Conservation (phyloP, 345 rosid species). For the Murraya koenigii region DNA sequence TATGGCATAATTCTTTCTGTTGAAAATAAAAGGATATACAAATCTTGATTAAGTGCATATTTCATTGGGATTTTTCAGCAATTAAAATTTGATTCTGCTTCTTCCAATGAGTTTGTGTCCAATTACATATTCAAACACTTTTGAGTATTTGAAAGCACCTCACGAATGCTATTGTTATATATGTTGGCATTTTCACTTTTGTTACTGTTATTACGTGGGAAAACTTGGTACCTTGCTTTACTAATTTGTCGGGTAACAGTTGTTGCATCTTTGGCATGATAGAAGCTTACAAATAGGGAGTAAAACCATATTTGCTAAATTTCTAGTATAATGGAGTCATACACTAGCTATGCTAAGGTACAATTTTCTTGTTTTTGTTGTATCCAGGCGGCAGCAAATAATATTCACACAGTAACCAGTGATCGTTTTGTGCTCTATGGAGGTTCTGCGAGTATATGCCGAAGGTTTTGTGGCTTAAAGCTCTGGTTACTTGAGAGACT, state of each 20-base stretch:
- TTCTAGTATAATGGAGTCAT: not conserved
- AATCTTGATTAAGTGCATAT: not conserved
- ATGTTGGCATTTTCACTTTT: no score
- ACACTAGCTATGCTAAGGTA: not conserved
- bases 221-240: not conserved
- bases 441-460: conserved; percentile 36
- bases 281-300: not conserved
- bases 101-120: no score
- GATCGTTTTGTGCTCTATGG: conserved; percentile 31
- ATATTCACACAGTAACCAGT: conserved; percentile 21
- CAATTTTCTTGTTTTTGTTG: conserved; percentile 12
- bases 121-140: no score
- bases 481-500: no score
- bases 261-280: not conserved
- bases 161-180: no score
- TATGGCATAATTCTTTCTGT: not conserved
- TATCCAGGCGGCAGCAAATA: conserved; percentile 31
- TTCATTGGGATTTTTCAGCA: no score
- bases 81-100: not conserved
- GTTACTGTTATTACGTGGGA: not conserved
- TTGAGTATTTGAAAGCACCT: no score
- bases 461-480: conserved; percentile 36
- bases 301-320: not conserved
- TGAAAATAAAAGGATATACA: not conserved
- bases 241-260: not conserved